A percentile compares a stretch with the other conserved stretches of the same genome.
Conservation (phyloP, 305 asterid genomes). For the Solanum chacoense region DNA sequence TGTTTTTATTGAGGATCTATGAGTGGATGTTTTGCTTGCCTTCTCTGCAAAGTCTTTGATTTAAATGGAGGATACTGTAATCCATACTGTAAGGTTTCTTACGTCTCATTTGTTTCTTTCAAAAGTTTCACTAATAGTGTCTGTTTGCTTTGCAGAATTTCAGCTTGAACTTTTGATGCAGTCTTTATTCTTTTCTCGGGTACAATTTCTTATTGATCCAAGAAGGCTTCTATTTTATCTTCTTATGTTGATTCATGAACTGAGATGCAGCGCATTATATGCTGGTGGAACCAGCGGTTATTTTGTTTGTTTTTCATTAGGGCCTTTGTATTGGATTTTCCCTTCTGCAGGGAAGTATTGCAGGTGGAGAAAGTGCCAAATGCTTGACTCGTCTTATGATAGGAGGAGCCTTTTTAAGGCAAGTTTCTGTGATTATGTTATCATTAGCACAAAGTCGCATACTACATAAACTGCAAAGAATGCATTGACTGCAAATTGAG, state of each 20-base stretch:
- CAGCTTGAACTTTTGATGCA: constrained; percentile 97
- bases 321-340: not conserved
- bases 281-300: not conserved
- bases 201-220: constrained; percentile 23
- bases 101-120: not conserved
- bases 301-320: not conserved
- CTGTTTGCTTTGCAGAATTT: constrained; percentile 56
- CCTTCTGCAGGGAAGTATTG: constrained; percentile 66
- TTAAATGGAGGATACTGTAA: not conserved
- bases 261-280: not conserved
- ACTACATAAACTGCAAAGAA: not conserved
- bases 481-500: not conserved
- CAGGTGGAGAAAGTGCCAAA: constrained; percentile 76
- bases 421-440: constrained; percentile 7
- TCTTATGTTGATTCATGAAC: not conserved
- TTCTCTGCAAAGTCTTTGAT: not conserved
- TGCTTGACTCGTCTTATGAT: constrained; percentile 67
- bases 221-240: not conserved
- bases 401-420: constrained; percentile 92
- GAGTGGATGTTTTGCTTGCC: not conserved
- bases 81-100: not conserved
- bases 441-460: not conserved
- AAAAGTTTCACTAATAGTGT: not conserved
- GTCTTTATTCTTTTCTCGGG: constrained; percentile 92
- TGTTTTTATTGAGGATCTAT: not conserved